phyloP scores from a whole-genome alignment of 1,139 yeast species.

The Hyphopichia buzzinii region DNA sequence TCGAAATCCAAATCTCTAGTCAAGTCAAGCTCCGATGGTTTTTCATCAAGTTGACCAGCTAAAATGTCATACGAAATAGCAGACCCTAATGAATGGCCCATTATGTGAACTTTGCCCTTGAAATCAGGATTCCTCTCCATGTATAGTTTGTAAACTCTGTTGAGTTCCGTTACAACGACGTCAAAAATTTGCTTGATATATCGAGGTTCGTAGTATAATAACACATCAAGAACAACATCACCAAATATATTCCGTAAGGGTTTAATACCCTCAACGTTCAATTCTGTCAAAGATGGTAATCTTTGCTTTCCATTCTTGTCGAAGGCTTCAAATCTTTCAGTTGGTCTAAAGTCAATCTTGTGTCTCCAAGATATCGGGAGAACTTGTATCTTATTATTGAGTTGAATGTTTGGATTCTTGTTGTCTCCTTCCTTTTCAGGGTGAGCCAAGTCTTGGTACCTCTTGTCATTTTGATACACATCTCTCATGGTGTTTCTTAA shows the following conservation, averaged over 20 bases:
- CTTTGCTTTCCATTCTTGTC: constrained; percentile 31
- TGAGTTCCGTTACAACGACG: constrained; percentile 69
- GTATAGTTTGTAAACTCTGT: constrained; percentile 62
- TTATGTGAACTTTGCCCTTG: constrained; percentile 72
- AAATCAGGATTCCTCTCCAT: constrained; percentile 68
- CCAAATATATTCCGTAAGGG: constrained; percentile 77
- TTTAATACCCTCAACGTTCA: constrained; percentile 78
- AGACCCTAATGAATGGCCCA: constrained; percentile 93
- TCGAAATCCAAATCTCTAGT: constrained; percentile 55
- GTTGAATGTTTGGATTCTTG: background rate
- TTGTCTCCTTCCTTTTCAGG: constrained; percentile 15
- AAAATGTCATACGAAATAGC: constrained; percentile 80
- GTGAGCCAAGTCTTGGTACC: constrained; percentile 39
- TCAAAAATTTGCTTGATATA: constrained; percentile 62
- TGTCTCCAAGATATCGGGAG: constrained; percentile 81
- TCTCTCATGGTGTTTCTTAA: constrained; percentile 63
- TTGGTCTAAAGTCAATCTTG: constrained; percentile 59
- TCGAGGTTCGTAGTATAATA: constrained; percentile 78
- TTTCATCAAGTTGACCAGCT: constrained; percentile 49
- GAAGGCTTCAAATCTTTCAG: constrained; percentile 28
- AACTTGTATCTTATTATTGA: constrained; percentile 67
- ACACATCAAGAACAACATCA: constrained; percentile 82
- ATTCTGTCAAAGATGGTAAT: constrained; percentile 65
- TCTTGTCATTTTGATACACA: constrained; percentile 48
- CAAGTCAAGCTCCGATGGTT: constrained; percentile 18